A percentile compares a stretch with the other conserved stretches of the same genome.
Evolutionary conservation across 2,329 filamentous ascomycete genomes (phyloP).

Genomic region (Tolypocladium capitatum): DNA sequence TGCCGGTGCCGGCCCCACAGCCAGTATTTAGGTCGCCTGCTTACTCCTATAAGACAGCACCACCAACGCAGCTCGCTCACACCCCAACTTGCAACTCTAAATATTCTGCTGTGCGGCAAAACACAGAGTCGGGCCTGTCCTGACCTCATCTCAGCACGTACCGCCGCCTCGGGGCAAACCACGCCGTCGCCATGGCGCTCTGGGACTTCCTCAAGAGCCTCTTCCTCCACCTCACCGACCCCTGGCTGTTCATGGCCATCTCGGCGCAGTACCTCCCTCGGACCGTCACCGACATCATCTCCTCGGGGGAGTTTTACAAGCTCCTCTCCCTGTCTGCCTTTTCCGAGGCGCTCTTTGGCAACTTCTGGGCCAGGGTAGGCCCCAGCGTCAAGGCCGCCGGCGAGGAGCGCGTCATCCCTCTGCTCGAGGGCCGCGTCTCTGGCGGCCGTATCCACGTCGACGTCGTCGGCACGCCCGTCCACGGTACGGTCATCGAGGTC

Average conservation of each 20-base stretch:
- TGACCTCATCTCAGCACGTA: not conserved
- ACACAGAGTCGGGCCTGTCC: not conserved
- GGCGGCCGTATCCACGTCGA: slow-evolving; percentile 22
- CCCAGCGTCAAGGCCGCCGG: slow-evolving; percentile 32
- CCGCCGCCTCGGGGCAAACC: not conserved
- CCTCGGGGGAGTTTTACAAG: slow-evolving; percentile 16
- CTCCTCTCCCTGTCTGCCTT: slow-evolving; percentile 29
- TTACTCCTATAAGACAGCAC: not conserved
- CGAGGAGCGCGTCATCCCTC: slow-evolving; percentile 32
- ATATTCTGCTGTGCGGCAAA: not conserved
- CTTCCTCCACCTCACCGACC: slow-evolving; percentile 25
- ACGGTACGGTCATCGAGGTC: slow-evolving; percentile 45
- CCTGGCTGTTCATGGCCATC: slow-evolving; percentile 39
- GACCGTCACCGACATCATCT: slow-evolving; percentile 32
- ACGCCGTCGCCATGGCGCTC: slow-evolving; percentile 10
- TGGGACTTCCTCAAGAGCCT: slow-evolving; percentile 11
- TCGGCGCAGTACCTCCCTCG: slow-evolving; percentile 36
- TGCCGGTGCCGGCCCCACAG: not conserved
- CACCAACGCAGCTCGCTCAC: not conserved
- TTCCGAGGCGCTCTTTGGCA: slow-evolving; percentile 41
- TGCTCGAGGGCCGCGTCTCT: slow-evolving; percentile 36
- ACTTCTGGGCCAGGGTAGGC: slow-evolving; percentile 45
- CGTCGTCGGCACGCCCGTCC: slow-evolving; percentile 23
- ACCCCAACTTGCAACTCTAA: not conserved
- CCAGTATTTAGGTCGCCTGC: too few relatives aligned